These are phyloP conservation scores for Bombardia bombarda DNA, from an alignment of 495 filamentous ascomycete species.

Conservation along the genomic window DNA sequence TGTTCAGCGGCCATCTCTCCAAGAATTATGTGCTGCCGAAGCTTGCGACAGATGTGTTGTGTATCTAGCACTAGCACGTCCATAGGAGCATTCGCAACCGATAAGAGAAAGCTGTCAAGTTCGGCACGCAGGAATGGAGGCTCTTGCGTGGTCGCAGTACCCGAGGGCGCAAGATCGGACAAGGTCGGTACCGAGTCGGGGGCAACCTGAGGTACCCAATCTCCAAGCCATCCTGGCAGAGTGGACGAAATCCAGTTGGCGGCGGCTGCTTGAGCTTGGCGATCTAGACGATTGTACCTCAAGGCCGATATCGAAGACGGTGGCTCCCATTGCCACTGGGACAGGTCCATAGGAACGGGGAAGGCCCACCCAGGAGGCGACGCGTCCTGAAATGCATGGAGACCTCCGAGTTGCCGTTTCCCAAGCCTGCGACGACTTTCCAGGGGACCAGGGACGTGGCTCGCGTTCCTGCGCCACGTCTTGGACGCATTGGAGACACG, in stretches of 20 bases:
- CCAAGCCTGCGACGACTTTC: constrained; percentile 45
- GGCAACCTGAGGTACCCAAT: background rate
- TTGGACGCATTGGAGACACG: constrained; percentile 15
- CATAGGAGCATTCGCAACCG: constrained; percentile 1
- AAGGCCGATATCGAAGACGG: constrained; percentile 18
- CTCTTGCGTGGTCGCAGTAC: background rate
- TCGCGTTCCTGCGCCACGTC: constrained; percentile 16
- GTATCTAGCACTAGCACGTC: constrained; percentile 1
- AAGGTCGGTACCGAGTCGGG: background rate
- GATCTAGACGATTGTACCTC: background rate
- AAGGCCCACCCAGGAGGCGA: constrained; percentile 33
- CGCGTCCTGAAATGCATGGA: constrained; percentile 27
- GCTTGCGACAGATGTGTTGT: constrained; percentile 4
- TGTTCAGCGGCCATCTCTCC: constrained; percentile 7
- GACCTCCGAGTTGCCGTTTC: constrained; percentile 40
- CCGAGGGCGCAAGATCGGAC: background rate
- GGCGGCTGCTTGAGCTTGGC: background rate
- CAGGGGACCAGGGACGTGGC: constrained; percentile 38
- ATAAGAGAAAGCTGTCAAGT: constrained; percentile 5
- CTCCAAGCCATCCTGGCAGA: background rate
- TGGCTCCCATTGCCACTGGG: constrained; percentile 43
- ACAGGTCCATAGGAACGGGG: constrained; percentile 27
- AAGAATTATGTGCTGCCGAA: constrained; percentile 8
- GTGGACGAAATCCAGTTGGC: constrained; percentile 1
- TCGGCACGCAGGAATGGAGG: background rate